phyloP scores from a whole-genome alignment of 192 early-diverging fungal genomes.

The Coemansia sp. region DNA sequence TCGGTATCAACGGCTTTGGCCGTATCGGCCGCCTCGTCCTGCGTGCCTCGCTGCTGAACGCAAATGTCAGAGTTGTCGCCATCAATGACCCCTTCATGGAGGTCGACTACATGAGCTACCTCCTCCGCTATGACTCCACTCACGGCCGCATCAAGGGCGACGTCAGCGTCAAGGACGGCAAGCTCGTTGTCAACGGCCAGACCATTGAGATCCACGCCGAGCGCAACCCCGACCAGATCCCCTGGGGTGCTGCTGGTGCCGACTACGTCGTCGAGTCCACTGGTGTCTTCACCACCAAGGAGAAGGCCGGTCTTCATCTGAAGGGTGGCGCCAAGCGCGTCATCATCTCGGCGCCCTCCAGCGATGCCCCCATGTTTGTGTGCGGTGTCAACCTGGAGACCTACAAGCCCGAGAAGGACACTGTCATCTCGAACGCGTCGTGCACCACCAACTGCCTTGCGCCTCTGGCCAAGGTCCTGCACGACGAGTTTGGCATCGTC shows the following conservation, averaged over 20 bases:
- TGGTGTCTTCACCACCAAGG: constrained; percentile 94
- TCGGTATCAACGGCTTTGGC: constrained; percentile 83
- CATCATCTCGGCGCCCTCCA: constrained; percentile 95
- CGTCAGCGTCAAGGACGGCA: constrained; percentile 77
- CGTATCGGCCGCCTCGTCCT: constrained; percentile 98
- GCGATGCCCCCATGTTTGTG: constrained; percentile 98
- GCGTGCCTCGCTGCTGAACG: constrained; percentile 76
- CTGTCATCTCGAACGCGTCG: constrained; percentile 96
- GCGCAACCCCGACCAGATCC: constrained; percentile 84
- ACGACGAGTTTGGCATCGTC: constrained; percentile 94
- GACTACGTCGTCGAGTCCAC: constrained; percentile 98
- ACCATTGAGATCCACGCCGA: constrained; percentile 71
- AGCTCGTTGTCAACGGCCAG: constrained; percentile 87
- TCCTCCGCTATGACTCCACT: constrained; percentile 98
- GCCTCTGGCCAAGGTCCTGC: constrained; percentile 93
- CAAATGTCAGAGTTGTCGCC: constrained; percentile 75
- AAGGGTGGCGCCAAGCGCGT: constrained; percentile 98
- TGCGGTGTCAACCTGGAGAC: constrained; percentile 94
- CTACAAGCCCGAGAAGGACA: constrained; percentile 77
- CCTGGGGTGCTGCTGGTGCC: constrained; percentile 80
- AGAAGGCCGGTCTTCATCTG: constrained; percentile 83
- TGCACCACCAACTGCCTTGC: constrained; percentile 99
- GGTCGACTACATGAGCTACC: constrained; percentile 96
- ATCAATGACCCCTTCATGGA: constrained; percentile 98
- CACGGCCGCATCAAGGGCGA: constrained; percentile 92